Evolutionary conservation across 2,329 filamentous ascomycete species (phyloP).

Genomic region (Neonectria punicea): DNA sequence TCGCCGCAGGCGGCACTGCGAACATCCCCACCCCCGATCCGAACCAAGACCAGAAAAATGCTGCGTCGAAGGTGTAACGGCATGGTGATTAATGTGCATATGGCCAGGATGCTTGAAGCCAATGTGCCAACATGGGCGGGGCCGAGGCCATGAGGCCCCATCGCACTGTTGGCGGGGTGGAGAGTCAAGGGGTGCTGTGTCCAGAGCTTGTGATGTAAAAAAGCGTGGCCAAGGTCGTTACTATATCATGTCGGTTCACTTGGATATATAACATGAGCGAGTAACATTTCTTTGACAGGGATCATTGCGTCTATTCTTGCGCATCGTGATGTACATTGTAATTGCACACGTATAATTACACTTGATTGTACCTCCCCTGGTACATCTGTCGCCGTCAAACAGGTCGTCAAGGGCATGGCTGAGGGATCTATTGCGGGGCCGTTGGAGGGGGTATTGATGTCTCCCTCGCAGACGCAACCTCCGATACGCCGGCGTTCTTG

Average conservation of each 20-base stretch:
- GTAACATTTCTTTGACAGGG: constrained; percentile 23
- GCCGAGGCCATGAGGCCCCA: neutral
- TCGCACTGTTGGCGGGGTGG: neutral
- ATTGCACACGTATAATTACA: constrained; percentile 49
- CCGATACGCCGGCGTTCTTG: constrained; percentile 51
- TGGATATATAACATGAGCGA: neutral
- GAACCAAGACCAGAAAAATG: neutral
- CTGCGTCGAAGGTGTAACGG: neutral
- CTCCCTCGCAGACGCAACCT: constrained; percentile 38
- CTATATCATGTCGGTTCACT: neutral
- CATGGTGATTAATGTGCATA: neutral
- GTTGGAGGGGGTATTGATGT: constrained; percentile 33
- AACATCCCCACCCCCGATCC: neutral
- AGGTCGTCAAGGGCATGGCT: constrained; percentile 10
- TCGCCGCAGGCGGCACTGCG: neutral
- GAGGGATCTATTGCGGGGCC: constrained; percentile 30
- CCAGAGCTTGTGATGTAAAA: no score
- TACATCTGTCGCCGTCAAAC: constrained; percentile 30
- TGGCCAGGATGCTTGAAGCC: neutral
- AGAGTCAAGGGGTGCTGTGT: neutral
- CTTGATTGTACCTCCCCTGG: constrained; percentile 31
- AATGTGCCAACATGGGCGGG: neutral
- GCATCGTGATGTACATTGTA: constrained; percentile 46
- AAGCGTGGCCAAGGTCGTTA: neutral
- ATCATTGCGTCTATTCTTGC: constrained; percentile 42